These are phyloP conservation scores for Trichosporon sp. DNA, from an alignment of 1,284 basidiomycete species.

Conservation along the genomic window DNA sequence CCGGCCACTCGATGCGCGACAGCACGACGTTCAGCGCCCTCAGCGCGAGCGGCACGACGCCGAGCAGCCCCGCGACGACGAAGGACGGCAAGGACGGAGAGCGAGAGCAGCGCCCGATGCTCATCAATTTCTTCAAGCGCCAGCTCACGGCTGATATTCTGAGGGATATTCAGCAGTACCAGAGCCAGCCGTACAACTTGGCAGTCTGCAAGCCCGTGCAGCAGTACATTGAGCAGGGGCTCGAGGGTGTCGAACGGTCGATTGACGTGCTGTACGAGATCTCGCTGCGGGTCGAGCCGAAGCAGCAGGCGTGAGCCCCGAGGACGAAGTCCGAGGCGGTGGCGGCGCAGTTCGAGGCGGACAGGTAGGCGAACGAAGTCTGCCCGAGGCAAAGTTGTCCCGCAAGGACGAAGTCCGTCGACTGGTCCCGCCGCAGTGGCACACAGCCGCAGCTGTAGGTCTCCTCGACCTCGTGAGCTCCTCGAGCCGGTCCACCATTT, in stretches of 20 bases:
- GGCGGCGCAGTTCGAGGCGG: no score
- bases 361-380: not conserved
- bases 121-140: conserved; percentile 95
- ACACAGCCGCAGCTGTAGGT: no score
- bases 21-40: conserved; percentile 4
- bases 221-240: conserved; percentile 68
- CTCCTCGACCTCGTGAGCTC: no score
- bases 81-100: no score
- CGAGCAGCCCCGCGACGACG: not conserved
- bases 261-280: conserved; percentile 73
- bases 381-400: no score
- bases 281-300: conserved; percentile 79
- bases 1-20: not conserved
- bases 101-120: conserved; percentile 18
- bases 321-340: no score
- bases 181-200: conserved; percentile 83
- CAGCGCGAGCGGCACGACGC: conserved; percentile 3
- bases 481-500: no score
- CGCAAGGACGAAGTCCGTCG: no score
- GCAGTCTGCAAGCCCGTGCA: conserved; percentile 63
- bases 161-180: conserved; percentile 93
- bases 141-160: conserved; percentile 91
- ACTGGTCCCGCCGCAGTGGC: no score
- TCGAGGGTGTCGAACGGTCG: conserved; percentile 50
- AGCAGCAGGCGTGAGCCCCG: conserved; percentile 52